Evolutionary conservation across 1,139 yeast genomes (phyloP), one percentile per base, ranked within the genome.

Genomic region (Taphrina sp.): DNA sequence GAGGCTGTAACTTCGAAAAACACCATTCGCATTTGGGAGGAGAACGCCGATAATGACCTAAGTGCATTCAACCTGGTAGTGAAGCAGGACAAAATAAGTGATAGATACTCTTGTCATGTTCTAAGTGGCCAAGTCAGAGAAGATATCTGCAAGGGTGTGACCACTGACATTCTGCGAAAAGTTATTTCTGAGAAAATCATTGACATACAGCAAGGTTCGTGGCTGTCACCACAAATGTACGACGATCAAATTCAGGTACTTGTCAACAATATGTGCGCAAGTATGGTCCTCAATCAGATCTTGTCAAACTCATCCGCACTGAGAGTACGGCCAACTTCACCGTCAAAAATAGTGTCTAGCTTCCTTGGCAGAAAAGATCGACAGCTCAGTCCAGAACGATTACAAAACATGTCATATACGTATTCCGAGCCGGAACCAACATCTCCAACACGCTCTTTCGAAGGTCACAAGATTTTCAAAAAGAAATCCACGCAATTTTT

Each of bases 321-420:
- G 12, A 38, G 34, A 19, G 23, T 46, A 8, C 45, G 54, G 3
- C 54, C 54, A 5, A 31, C 45, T 5, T 49, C 54, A 5, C 54
- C 54, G 3, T 38, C 54, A 0, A 49, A 49, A 17, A 41, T 49
- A 17, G 33, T 49, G 46, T 41, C 54, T 8, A 26, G 37, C 5
- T 49, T 49, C 41, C 22, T 49, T 3, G 46, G 46, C 10, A 35
- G 47, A n/a, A 38, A 41, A 19, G 45, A 37, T 14, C 37, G 54
- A 19, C n/a, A n/a, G n/a, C n/a, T n/a, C n/a, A n/a, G n/a, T n/a
- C n/a, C n/a, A n/a, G n/a, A n/a, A n/a, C n/a, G n/a, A n/a, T n/a
- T n/a, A n/a, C n/a, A n/a, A n/a, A n/a, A n/a, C n/a, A n/a, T n/a
- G n/a, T n/a, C n/a, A n/a, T n/a, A n/a, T n/a, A n/a, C n/a, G n/a